These are phyloP conservation scores for Trichoderma lentiforme DNA, from an alignment of 2,329 filamentous ascomycete genomes.

Conservation along the genomic window DNA sequence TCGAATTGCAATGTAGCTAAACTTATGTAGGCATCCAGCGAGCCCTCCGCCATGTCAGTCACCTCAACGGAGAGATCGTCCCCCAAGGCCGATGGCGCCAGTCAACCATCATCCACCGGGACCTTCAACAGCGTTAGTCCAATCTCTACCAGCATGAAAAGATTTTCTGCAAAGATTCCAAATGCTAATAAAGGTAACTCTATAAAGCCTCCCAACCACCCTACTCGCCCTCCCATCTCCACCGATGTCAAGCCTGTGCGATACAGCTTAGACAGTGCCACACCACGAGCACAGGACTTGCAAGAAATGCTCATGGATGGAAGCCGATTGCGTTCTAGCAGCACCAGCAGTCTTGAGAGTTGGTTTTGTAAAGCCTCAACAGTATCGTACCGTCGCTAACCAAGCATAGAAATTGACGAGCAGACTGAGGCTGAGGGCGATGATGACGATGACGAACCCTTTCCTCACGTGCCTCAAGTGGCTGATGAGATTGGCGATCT, in stretches of 20 bases:
- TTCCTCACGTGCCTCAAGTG: not conserved
- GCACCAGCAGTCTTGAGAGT: conserved; percentile 77
- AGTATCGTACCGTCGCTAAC: conserved; percentile 18
- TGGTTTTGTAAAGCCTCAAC: conserved; percentile 27
- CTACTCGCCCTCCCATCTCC: conserved; percentile 67
- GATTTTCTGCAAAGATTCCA: not conserved
- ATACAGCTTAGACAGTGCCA: conserved; percentile 67
- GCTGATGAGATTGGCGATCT: conserved; percentile 63
- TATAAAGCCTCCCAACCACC: conserved; percentile 26
- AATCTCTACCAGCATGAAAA: not conserved
- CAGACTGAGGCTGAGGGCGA: conserved; percentile 53
- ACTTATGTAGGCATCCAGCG: conserved; percentile 40
- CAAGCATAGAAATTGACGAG: conserved; percentile 51
- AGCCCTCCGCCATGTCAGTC: conserved; percentile 36
- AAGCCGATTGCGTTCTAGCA: conserved; percentile 59
- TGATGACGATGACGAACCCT: conserved; percentile 49
- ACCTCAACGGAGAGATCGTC: conserved; percentile 36
- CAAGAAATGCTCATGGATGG: conserved; percentile 64
- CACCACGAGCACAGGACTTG: conserved; percentile 78
- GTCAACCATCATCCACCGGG: not conserved
- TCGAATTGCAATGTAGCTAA: conserved; percentile 23
- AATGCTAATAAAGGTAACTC: not conserved
- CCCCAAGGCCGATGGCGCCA: conserved; percentile 35
- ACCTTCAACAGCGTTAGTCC: conserved; percentile 26
- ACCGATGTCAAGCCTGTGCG: conserved; percentile 66